Evolutionary conservation across 768 basidiomycete genomes (phyloP), one percentile per base, ranked within the genome.

Genomic region (Suillus americanus): DNA sequence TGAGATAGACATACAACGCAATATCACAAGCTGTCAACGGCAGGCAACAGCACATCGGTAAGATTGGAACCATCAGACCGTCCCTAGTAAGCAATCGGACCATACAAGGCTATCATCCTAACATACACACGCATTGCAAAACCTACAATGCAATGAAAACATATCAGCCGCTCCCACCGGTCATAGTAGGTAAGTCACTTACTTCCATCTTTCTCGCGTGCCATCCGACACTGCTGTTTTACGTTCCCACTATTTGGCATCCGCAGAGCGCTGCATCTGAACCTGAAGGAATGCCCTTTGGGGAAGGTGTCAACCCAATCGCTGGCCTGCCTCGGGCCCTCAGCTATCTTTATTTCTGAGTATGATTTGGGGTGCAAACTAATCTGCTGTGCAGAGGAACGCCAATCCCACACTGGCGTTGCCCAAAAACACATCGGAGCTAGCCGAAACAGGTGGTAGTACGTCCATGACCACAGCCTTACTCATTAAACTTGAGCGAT

Each of bases 141-240:
- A 98, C 82, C 91, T 92, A 64, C 30, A 43, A 66, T 46, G 48
- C 54, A 14, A 61, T 40, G 46, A 55, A 63, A 48, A n/a, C 10
- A 50, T 25, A 68, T 41, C 28, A 63, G 65, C 37, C 16, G 20
- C 25, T 63, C 25, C 23, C 38, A 12, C 23, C 28, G 62, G 20
- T 41, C 64, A 18, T n/a, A 56, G 48, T 12, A 66, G 18, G 45
- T 33, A 56, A 28, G 20, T 46, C 30, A 79, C 89, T 62, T 71
- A 94, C 92, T 86, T 97, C 95, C 93, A 97, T 94, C 79, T 99
- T 99, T 64, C 95, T 80, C 23, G 92, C 89, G 78, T 97, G 94
- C 95, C 95, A 98, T 1, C 97, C 97, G 6, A 97, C 86, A 5
- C 90, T 91, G 71, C 90, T 93, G 30, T 72, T 83, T 90, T n/a